Evolutionary conservation across 345 rosid genomes (phyloP).

Genomic region (Euclidium syriacum): DNA sequence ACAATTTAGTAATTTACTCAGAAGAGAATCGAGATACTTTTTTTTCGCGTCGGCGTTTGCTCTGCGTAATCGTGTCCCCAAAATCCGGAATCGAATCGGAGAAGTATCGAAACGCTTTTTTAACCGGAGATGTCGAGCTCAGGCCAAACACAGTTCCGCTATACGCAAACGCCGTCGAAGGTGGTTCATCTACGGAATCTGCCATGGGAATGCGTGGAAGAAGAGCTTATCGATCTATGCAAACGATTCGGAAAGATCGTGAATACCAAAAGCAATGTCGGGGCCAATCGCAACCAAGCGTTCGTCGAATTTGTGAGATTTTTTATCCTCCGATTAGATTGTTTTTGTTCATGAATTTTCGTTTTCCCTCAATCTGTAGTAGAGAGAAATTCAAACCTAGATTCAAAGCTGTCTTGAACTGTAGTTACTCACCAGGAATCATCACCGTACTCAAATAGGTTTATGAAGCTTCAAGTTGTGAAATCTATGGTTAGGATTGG

Average conservation of each 20-base stretch:
- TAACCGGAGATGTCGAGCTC: slow-evolving; percentile 53
- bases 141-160: slow-evolving; percentile 80
- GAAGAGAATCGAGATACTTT: neutral
- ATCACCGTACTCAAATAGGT: neutral
- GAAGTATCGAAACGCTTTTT: neutral
- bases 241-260: slow-evolving; percentile 91
- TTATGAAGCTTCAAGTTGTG: neutral
- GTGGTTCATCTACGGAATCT: slow-evolving; percentile 90
- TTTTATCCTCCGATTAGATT: neutral
- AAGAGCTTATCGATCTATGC: slow-evolving; percentile 90
- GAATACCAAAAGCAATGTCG: slow-evolving; percentile 90
- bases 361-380: neutral
- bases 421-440: neutral
- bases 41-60: slow-evolving; percentile 5
- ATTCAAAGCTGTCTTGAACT: neutral
- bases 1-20: neutral
- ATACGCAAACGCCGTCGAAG: slow-evolving; percentile 95
- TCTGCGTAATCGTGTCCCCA: neutral
- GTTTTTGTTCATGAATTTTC: neutral
- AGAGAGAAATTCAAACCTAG: neutral
- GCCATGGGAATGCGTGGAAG: slow-evolving; percentile 92
- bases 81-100: neutral
- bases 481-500: neutral
- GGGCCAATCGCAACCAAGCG: slow-evolving; percentile 93
- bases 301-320: slow-evolving; percentile 82